Base-by-base conservation (phyloP, 345 rosid species). In the Brassica incana region DNA sequence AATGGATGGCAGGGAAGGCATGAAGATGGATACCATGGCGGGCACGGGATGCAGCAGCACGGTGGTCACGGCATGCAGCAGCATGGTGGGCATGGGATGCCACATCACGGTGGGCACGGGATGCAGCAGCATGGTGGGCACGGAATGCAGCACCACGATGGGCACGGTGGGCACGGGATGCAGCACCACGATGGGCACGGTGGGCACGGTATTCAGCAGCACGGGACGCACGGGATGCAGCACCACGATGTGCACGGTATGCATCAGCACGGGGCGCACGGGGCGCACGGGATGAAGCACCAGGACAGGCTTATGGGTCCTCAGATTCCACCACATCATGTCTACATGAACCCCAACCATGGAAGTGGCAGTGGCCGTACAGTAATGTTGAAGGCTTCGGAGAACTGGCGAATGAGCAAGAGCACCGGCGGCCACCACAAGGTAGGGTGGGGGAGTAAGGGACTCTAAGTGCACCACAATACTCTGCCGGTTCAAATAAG, bases 1-100 rank as follows among this genome's bases (percentile, higher is more conserved):
- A 70, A 23, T 77, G 80, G 58, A 77, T 77, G 72, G 72, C 81
- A 77, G 23, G 81, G 58, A 5, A 18, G 18, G 43, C 72, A 27
- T 29, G 81, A 30, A 10, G 36, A 69, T 61, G 80, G 33, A 25
- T 6, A 38, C 73, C 69, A 73, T 0, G 69, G 76, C 16, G 40
- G n/a, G n/a, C 35, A 59, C 35, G 75, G 16, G 66, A 23, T 59
- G 35, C 68, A 15, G 48, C 62, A 63, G 10, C 69, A 73, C 7
- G 69, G 61, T 4, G 38, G 36, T 1, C 15, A 73, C 5, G 76
- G 6, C 1, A 64, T 45, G 77, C 2, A 64, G 9, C 35, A 59
- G 14, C 71, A 73, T 3, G 77, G 70, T 4, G 40, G 10, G 1
- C 18, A 73, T 2, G 77, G 8, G 3, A 52, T 50, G 78, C 10